Evolutionary conservation across 2,329 filamentous ascomycete species (phyloP), one percentile per base, ranked within the genome.

Genomic region (Sclerotinia nivalis): DNA sequence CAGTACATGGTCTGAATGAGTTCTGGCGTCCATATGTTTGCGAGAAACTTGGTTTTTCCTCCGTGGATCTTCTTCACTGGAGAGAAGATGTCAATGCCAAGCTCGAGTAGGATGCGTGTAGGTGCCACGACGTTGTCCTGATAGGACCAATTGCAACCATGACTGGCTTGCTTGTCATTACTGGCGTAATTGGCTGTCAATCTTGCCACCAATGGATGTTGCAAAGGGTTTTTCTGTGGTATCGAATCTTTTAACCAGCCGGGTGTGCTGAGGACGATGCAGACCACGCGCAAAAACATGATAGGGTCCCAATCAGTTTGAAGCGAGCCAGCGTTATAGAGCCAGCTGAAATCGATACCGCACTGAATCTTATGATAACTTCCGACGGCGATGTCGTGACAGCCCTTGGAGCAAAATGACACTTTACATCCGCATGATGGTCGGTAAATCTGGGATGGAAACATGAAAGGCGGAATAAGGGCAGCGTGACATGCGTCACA

Each of bases 401-500:
- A 78, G 0, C 56, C 55, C 18, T 56, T 43, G n/a, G 73, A 74
- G 67, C 77, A 78, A 34, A 71, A 78, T 2, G 70, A 73, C 1
- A 75, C 71, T 2, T 60, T 25, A 12, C 70, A 67, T 56, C 76
- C 77, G 66, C 76, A 77, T 18, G 25, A 52, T 28, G 73, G 71
- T 15, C 28, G 49, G 13, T 70, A 18, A 10, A 72, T 66, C 0
- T 70, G 54, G 1, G 28, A 5, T 1, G 71, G 68, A 1, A 43
- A 47, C 1, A 70, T 22, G n/a, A 73, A 77, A 1, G 74, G 73
- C 0, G 60, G 47, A 1, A 60, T 20, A 0, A 78, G 66, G 3
- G 66, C 61, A 2, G 72, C 73, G 49, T 76, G 71, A 50, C 77
- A 78, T 2, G 74, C 72, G 50, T 78, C 76, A 43, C 77, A 78